Evolutionary conservation across 495 filamentous ascomycete genomes (phyloP), one percentile per base, ranked within the genome.

Genomic region (Neurospora cerealis): DNA sequence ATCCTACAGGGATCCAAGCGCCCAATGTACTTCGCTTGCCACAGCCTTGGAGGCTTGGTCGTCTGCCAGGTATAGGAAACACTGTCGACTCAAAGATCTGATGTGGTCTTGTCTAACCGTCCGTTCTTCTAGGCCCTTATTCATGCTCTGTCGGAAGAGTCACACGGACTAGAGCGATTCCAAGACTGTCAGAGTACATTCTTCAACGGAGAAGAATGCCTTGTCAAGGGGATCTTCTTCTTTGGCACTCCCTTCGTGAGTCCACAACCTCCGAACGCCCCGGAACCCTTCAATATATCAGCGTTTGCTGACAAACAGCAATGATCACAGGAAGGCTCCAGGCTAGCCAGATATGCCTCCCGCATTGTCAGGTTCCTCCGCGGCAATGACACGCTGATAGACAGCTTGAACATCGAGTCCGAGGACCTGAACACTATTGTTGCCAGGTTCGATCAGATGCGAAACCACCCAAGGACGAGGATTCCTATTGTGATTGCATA

Each of bases 1-100:
- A 17, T 37, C 13, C n/a, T 3, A 37, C 66, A 73, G 75, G 73
- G 69, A n/a, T 70, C 48, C 15, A 40, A 69, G 19, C 72, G 75
- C 9, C 75, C 75, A 28, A 72, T 76, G 54, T 76, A 74, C 73
- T 76, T 76, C 66, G 75, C 72, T 28, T 74, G 72, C 46, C 74
- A 76, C 28, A 76, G 74, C 69, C 70, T 76, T 38, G 74, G 74
- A 19, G 74, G 74, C 8, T 39, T 76, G 21, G 42, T 76, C 15
- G 71, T 73, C 7, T 76, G 74, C 24, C 72, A 76, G 69, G 74
- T 76, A 69, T 36, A 41, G 66, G 11, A 37, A 17, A 1, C 54
- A 7, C 28, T 36, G 15, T 36, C 15, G 28, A 66, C 54, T 36
- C 28, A 4, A 19, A 2, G 11, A 15, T 36, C 28, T 19, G 15